These are phyloP conservation scores for Chalaropsis ovoidea DNA, from an alignment of 2,329 filamentous ascomycete genomes.

Conservation along the genomic window DNA sequence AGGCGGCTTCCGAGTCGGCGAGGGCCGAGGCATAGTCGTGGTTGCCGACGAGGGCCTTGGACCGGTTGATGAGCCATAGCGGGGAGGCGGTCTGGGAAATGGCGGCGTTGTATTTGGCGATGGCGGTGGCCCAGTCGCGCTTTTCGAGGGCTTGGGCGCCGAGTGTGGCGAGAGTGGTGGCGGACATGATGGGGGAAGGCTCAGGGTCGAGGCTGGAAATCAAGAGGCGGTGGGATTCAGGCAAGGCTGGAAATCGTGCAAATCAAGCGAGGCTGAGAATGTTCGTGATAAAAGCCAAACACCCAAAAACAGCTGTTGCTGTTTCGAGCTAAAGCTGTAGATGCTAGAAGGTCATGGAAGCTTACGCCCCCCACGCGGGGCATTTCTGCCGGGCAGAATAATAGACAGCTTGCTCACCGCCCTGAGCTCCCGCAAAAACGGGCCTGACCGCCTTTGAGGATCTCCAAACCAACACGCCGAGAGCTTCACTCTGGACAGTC, in stretches of 20 bases:
- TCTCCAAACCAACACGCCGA: background rate
- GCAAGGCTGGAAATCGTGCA: background rate
- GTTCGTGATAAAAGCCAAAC: background rate
- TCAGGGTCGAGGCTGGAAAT: background rate
- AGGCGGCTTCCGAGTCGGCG: conserved; percentile 57
- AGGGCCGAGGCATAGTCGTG: conserved; percentile 54
- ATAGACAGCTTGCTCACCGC: conserved; percentile 15
- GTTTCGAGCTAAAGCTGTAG: background rate
- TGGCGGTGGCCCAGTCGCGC: conserved; percentile 56
- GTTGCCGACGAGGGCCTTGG: conserved; percentile 63
- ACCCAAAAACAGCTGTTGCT: background rate
- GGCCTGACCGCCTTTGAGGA: background rate
- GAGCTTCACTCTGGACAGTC: background rate
- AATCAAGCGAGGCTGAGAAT: background rate
- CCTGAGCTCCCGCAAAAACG: background rate
- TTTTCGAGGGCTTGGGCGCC: conserved; percentile 57
- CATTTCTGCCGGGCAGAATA: conserved; percentile 20
- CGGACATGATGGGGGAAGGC: conserved; percentile 38
- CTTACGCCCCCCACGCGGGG: background rate
- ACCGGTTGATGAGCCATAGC: conserved; percentile 70
- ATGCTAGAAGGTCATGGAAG: conserved; percentile 20
- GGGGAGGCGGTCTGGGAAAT: conserved; percentile 58
- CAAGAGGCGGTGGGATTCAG: background rate
- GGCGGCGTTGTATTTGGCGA: conserved; percentile 57
- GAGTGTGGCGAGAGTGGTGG: conserved; percentile 41